Evolutionary conservation across 345 rosid genomes (phyloP), one percentile per base, ranked within the genome.

Genomic region (Geranium rotundifolium): DNA sequence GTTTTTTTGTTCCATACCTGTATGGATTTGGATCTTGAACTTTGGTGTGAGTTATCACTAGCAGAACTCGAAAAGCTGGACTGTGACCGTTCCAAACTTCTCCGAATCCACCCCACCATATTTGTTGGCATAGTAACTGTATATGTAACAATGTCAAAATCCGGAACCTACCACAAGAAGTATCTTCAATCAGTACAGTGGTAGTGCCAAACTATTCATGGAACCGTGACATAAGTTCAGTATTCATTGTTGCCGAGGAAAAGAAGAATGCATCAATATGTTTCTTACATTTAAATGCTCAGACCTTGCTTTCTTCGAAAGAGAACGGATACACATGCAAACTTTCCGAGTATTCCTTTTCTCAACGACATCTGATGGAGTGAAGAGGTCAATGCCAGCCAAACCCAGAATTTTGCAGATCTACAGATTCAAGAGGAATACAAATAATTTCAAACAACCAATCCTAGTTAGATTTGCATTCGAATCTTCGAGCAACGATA

Each of bases 361-460:
- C 63, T 73, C 77, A 8, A 73, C 77, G 16, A 73, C 73, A n/a
- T 73, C 77, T 18, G 77, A 69, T 39, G 73, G 77, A 29, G 77
- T 65, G 66, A 73, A 73, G 19, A 73, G 70, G 62, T 73, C 77
- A 10, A 73, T 69, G 59, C 73, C 77, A 16, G 63, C 20, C 69
- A 73, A 54, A 61, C 70, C 77, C 61, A 69, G 20, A 57, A 65
- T 52, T 73, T 73, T 73, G 67, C 77, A 73, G 34, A 73, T 62
- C 77, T 73, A 58, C 54, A 69, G 37, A 58, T 37, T 29, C 34
- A 61, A 57, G 19, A 73, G 29, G 57, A 17, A n/a, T 15, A 63
- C 54, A 1, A 18, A 23, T 23, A 23, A 23, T 23, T 31, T 39
- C 23, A 49, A 46, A 46, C 52, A 9, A 46, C 16, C 52, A 46